Evolutionary conservation across 2,329 filamentous ascomycete genomes (phyloP).

Genomic region (Alternaria longipes): DNA sequence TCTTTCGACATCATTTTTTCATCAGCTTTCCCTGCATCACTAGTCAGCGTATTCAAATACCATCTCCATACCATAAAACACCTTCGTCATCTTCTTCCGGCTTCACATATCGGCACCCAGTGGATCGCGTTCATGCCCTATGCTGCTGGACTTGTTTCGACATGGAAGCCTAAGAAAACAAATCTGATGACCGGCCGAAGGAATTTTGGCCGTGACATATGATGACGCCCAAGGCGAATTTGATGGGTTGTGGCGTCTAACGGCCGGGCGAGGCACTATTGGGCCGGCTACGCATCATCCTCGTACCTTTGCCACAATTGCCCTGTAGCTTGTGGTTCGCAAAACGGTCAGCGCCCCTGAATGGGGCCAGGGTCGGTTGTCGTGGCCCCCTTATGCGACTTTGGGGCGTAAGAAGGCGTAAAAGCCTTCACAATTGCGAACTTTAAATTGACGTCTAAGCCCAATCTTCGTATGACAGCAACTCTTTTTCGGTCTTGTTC

Average conservation of each 20-base stretch:
- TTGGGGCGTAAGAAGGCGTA: not conserved
- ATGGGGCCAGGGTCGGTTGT: not conserved
- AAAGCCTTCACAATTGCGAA: not conserved
- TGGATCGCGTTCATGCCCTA: not conserved
- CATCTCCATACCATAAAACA: not conserved
- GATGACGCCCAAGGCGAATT: not conserved
- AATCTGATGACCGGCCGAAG: not conserved
- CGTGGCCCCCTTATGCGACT: not conserved
- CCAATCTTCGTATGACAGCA: not conserved
- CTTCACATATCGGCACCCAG: not conserved
- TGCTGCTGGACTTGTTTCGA: not conserved
- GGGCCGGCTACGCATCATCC: not conserved
- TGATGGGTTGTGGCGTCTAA: not conserved
- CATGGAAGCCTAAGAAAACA: not conserved
- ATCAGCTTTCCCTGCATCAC: not conserved
- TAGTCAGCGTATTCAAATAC: not conserved
- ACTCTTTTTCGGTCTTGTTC: not conserved
- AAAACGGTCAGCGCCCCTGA: conserved; percentile 7
- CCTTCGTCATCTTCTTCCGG: not conserved
- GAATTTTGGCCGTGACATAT: not conserved
- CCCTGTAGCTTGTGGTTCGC: not conserved
- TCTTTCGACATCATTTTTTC: not conserved
- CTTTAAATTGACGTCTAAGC: not conserved
- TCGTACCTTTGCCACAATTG: not conserved
- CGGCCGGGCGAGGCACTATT: not conserved